Evolutionary conservation across 345 rosid genomes (phyloP).

Genomic region (Brassica rapa): DNA sequence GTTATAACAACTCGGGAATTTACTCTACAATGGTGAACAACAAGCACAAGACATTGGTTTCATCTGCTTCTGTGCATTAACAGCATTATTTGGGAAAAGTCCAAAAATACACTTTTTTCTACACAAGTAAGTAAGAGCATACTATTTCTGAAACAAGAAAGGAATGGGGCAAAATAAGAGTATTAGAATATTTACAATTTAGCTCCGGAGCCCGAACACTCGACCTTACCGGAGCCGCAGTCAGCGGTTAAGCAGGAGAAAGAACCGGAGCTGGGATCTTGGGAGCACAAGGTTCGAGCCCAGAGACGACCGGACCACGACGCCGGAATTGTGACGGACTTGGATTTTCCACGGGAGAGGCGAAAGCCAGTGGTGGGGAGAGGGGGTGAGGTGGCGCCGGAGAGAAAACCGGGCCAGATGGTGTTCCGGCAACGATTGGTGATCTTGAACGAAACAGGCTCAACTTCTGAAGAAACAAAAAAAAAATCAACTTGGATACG

Average conservation of each 20-base stretch:
- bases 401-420: slow-evolving; percentile 86
- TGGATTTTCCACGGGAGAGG: slow-evolving; percentile 61
- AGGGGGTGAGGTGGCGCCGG: slow-evolving; percentile 68
- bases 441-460: slow-evolving; percentile 65
- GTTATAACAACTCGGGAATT: no score
- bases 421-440: slow-evolving; percentile 71
- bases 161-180: no score
- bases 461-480: slow-evolving; percentile 35
- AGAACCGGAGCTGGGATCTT: slow-evolving; percentile 41
- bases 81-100: no score
- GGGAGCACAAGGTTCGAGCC: slow-evolving; percentile 67
- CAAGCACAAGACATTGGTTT: no score
- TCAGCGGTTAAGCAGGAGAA: slow-evolving; percentile 78
- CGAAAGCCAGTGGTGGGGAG: slow-evolving; percentile 80
- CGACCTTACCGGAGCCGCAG: slow-evolving; percentile 70
- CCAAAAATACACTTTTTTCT: no score
- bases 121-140: no score
- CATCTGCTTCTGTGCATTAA: no score
- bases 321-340: slow-evolving; percentile 52
- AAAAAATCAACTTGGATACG: not conserved
- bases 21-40: no score
- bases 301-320: slow-evolving; percentile 92
- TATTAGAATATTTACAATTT: not conserved
- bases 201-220: slow-evolving; percentile 74
- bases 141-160: no score